Base-by-base conservation (phyloP, 1,284 basidiomycete genomes). In the Ganoderma multipileum region DNA sequence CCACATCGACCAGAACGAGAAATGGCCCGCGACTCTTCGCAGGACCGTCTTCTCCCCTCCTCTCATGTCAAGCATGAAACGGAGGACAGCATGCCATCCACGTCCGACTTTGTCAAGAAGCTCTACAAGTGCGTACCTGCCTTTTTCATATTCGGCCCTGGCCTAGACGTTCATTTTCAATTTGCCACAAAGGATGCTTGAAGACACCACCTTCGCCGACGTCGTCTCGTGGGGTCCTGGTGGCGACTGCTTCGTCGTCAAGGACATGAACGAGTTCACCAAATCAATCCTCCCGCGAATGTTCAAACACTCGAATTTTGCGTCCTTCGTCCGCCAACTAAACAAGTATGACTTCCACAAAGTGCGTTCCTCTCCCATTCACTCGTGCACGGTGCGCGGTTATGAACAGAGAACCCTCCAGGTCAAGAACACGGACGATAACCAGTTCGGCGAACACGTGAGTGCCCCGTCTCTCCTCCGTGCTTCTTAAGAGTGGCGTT, bases 291-390 rank as follows among this genome's bases (percentile, higher is more conserved):
- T 98, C 61, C 97, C 97, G 0, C 91, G 94, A 63, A 93, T 98
- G 83, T 99, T 98, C 87, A 95, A 98, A 77, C 97, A 99, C 80
- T 97, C 95, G 20, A 99, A 99, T 78, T 99, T 99, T 80, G 96
- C 96, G 36, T 91, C 89, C 66, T 97, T 97, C 77, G 95, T 97
- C 4, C 87, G 96, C 12, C 97, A 99, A 81, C 85, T 99, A 52
- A 99, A 99, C 88, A 99, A 98, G 83, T 99, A 99, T 79, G 97
- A 98, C 77, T 99, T 98, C 77, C 96, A 97, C 85, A 99, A 98
- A 85, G 94, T 91, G 65, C 76, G 83, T 62, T 62, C 64, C 55
- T 26, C 26, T 38, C 16, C 63, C 12, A 9, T 44, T 39, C 50
- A 47, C 33, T 57, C 44, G 28, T 28, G 33, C 62, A 65, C 64